Evolutionary conservation across 2,329 filamentous ascomycete species (phyloP).

Genomic region (Pestalotiopsis sp.): DNA sequence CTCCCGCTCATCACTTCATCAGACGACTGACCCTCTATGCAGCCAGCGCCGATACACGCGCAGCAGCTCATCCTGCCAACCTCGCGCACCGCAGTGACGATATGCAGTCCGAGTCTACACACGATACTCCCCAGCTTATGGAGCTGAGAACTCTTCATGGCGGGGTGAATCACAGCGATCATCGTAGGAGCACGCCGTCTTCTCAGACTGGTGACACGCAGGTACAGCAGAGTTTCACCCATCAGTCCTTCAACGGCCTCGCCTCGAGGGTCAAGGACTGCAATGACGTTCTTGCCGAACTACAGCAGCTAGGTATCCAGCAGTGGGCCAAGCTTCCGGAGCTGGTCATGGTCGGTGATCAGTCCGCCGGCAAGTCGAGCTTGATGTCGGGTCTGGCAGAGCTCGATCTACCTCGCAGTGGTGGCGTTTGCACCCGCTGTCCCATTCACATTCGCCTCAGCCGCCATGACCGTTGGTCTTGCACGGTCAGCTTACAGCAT

Average conservation of each 20-base stretch:
- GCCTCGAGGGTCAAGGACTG: slow-evolving; percentile 66
- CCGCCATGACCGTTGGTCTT: slow-evolving; percentile 64
- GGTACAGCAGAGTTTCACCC: slow-evolving; percentile 33
- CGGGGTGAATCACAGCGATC: background rate
- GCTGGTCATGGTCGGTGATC: slow-evolving; percentile 82
- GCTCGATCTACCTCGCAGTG: slow-evolving; percentile 60
- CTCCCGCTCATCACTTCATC: background rate
- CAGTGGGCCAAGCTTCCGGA: slow-evolving; percentile 74
- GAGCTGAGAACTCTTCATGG: slow-evolving; percentile 1
- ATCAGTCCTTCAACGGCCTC: slow-evolving; percentile 52
- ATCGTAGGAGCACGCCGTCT: slow-evolving; percentile 5
- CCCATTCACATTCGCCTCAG: slow-evolving; percentile 79
- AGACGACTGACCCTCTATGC: background rate
- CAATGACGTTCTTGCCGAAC: slow-evolving; percentile 66
- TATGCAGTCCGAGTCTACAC: slow-evolving; percentile 2
- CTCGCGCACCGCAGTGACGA: slow-evolving; percentile 1
- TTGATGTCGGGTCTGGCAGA: slow-evolving; percentile 51
- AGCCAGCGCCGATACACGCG: slow-evolving; percentile 14
- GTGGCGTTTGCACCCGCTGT: slow-evolving; percentile 69
- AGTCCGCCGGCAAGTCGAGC: slow-evolving; percentile 80
- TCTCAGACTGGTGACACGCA: slow-evolving; percentile 30
- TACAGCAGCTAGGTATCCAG: slow-evolving; percentile 70
- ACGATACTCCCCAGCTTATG: slow-evolving; percentile 12
- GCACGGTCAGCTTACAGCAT: slow-evolving; percentile 65
- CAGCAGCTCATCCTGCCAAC: background rate